Percentiles rank a stretch among this genome's conserved stretches.
Evolutionary conservation across 768 basidiomycete genomes (phyloP).

Genomic region (Podaxis mareebaensis): DNA sequence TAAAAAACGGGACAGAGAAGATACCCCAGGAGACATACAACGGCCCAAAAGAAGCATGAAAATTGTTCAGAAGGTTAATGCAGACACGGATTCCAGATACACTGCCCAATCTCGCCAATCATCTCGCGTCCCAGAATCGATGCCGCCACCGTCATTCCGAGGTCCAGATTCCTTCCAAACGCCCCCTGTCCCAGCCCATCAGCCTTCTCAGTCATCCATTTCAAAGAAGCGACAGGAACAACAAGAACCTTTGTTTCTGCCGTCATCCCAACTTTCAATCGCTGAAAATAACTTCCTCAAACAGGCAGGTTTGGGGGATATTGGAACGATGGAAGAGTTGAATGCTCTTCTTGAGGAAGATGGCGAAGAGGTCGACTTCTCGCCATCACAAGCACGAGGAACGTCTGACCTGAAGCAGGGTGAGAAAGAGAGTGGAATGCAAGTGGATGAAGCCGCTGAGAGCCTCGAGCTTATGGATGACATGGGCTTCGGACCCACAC

Average conservation of each 20-base stretch:
- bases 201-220: slow-evolving; percentile 21
- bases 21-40: slow-evolving; percentile 38
- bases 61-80: slow-evolving; percentile 41
- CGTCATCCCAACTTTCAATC: slow-evolving; percentile 62
- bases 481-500: slow-evolving; percentile 41
- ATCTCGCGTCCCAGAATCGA: slow-evolving; percentile 31
- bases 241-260: slow-evolving; percentile 46
- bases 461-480: slow-evolving; percentile 38
- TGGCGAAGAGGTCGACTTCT: slow-evolving; percentile 53
- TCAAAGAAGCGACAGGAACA: slow-evolving; percentile 22
- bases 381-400: slow-evolving; percentile 28
- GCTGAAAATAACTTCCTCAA: slow-evolving; percentile 53
- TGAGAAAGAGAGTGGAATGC: slow-evolving; percentile 22
- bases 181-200: slow-evolving; percentile 2
- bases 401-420: slow-evolving; percentile 14
- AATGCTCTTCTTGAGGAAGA: slow-evolving; percentile 60
- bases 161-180: slow-evolving; percentile 8
- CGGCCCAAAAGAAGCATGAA: slow-evolving; percentile 55
- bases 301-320: slow-evolving; percentile 63
- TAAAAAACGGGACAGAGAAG: slow-evolving; percentile 48
- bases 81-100: slow-evolving; percentile 19
- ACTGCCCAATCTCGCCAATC: slow-evolving; percentile 24
- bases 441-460: slow-evolving; percentile 24
- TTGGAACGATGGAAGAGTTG: slow-evolving; percentile 59
- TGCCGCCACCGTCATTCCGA: slow-evolving; percentile 39